Conservation (phyloP, 2,329 filamentous ascomycete genomes). For the Bipolaris bicolor region DNA sequence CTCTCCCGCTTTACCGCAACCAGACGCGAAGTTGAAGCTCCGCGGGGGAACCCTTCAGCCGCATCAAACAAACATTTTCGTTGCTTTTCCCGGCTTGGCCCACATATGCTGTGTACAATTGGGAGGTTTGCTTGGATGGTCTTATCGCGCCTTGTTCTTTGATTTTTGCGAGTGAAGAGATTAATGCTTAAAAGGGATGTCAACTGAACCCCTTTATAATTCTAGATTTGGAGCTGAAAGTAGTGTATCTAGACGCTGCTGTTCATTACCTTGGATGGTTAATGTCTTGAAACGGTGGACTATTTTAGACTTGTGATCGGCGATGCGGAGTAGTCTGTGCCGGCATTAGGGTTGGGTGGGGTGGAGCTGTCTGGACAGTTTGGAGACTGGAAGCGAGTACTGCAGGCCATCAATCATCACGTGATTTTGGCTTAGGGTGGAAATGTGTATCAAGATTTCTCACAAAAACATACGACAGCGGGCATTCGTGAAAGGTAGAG, state of each 20-base stretch:
- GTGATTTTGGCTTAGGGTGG: too few species aligned
- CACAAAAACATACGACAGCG: too few species aligned
- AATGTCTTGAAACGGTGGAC: not conserved
- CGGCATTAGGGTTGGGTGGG: not conserved
- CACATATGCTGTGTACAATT: not conserved
- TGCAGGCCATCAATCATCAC: too few species aligned
- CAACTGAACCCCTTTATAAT: not conserved
- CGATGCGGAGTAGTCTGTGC: not conserved
- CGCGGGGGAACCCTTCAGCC: not conserved
- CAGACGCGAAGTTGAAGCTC: not conserved
- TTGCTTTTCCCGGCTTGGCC: constrained; percentile 4
- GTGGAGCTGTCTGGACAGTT: not conserved
- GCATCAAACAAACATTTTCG: not conserved
- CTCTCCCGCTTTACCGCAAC: not conserved
- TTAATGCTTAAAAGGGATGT: not conserved
- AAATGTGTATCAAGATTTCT: too few species aligned
- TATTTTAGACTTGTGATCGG: not conserved
- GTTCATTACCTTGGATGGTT: not conserved
- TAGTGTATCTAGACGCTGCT: not conserved
- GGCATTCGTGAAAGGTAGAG: too few species aligned
- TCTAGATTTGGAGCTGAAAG: not conserved
- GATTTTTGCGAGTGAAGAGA: not conserved
- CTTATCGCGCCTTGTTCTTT: not conserved
- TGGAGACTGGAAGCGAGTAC: too few species aligned
- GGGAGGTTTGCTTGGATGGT: not conserved